A percentile compares a stretch with the other conserved stretches of the same genome.
phyloP scores from a whole-genome alignment of 257 asterid genomes.

The Solanum dulcamara region DNA sequence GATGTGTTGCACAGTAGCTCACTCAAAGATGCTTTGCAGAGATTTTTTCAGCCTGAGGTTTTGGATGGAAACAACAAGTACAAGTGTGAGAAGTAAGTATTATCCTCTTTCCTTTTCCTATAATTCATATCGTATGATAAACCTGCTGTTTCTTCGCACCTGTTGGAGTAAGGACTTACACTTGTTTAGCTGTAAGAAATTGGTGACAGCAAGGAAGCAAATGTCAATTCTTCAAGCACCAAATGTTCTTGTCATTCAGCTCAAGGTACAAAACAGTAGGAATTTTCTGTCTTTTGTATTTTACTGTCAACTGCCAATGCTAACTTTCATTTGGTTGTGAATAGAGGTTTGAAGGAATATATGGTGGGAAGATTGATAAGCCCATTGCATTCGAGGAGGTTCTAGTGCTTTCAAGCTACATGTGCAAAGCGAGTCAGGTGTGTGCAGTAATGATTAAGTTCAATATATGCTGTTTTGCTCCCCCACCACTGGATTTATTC shows the following conservation, averaged over 20 bases:
- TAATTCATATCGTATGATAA: background rate
- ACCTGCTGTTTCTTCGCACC: background rate
- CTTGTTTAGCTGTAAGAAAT: conserved; percentile 77
- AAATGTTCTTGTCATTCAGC: conserved; percentile 89
- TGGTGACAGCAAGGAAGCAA: conserved; percentile 97
- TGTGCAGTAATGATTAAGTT: conserved; percentile 1
- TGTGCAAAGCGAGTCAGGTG: conserved; percentile 85
- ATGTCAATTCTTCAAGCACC: conserved; percentile 92
- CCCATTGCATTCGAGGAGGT: conserved; percentile 66
- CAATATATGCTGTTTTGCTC: background rate
- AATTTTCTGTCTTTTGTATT: background rate
- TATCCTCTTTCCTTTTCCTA: background rate
- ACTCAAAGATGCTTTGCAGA: conserved; percentile 72
- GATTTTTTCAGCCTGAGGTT: conserved; percentile 81
- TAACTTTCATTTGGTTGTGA: background rate
- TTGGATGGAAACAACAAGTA: conserved; percentile 92
- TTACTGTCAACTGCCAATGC: background rate
- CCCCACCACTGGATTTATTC: background rate
- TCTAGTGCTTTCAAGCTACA: conserved; percentile 73
- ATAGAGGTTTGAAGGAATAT: conserved; percentile 89
- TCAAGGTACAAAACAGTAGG: conserved; percentile 48
- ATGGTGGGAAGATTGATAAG: conserved; percentile 85
- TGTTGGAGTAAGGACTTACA: conserved; percentile 15
- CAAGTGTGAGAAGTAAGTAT: conserved; percentile 82
- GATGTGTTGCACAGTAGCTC: conserved; percentile 83